phyloP scores from a whole-genome alignment of 345 rosid species.

The Murraya koenigii region DNA sequence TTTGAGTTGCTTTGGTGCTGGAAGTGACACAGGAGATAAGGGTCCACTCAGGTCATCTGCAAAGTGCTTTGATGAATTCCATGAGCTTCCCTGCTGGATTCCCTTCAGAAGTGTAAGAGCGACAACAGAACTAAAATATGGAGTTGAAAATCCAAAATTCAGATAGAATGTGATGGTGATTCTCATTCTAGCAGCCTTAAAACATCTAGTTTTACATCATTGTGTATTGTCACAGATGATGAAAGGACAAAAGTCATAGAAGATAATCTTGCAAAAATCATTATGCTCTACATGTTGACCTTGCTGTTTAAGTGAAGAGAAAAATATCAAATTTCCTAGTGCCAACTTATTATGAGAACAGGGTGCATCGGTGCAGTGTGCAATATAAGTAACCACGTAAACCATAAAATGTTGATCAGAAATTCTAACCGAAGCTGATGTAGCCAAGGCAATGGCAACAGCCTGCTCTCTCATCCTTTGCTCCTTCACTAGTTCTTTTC shows the following conservation, averaged over 20 bases:
- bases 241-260: conserved; percentile 4
- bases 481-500: conserved; percentile 56
- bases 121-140: neutral
- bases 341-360: neutral
- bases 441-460: conserved; percentile 52
- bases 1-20: conserved; percentile 73
- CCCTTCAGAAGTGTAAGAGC: conserved; percentile 21
- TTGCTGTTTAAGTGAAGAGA: neutral
- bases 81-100: conserved; percentile 42
- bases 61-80: conserved; percentile 43
- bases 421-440: conserved; percentile 48
- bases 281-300: neutral
- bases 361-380: neutral
- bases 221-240: neutral
- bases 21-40: conserved; percentile 55
- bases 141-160: neutral
- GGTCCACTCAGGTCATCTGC: conserved; percentile 36
- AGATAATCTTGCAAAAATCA: neutral
- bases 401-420: conserved; percentile 3
- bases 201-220: neutral
- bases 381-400: neutral
- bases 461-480: conserved; percentile 64
- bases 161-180: neutral
- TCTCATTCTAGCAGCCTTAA: neutral
- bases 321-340: neutral